Evolutionary conservation across 805 yeast species (phyloP), one percentile per base, ranked within the genome.

Genomic region (Metschnikowia picachoensis): DNA sequence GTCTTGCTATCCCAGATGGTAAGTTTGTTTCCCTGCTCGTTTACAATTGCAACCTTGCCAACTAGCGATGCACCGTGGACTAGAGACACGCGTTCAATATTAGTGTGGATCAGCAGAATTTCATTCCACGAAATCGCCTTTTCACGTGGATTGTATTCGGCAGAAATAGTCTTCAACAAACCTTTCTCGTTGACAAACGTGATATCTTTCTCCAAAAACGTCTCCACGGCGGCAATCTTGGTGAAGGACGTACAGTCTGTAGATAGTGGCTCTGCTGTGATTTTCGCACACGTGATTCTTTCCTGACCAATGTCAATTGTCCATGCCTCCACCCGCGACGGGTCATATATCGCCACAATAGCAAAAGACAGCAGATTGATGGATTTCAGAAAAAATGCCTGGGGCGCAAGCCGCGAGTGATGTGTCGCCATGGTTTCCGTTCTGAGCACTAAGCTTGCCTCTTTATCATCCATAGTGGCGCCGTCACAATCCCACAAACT

Each of bases 1-100:
- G 83, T 72, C 37, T 74, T 74, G 32, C 83, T 69, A 62, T 90
- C 95, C 95, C 96, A 92, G n/a, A 91, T 79, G 0, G 83, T 70
- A 35, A 92, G 62, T 34, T 68, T 66, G 35, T 65, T 65, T 5
- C 79, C 78, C 1, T 68, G 47, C 14, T 71, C 71, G 60, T 79
- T 83, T n/a, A 85, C 83, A 30, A 89, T 73, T 2, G 95, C 96
- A 37, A 89, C 65, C 54, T 87, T 88, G 41, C 81, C 79, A 9
- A 84, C 78, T 2, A 63, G 52, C 0, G 94, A 82, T 0, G 96
- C 86, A 0, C 91, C 95, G 41, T 83, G 79, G 2, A 88, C 73
- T 39, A 72, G 71, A 12, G 77, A 62, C 2, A 85, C 78, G 29
- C 76, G 65, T 4, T 50, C 42, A 3, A 85, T 72, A 25, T 81